Evolutionary conservation across 2,329 filamentous ascomycete genomes (phyloP).

Genomic region (Mycogone perniciosa): DNA sequence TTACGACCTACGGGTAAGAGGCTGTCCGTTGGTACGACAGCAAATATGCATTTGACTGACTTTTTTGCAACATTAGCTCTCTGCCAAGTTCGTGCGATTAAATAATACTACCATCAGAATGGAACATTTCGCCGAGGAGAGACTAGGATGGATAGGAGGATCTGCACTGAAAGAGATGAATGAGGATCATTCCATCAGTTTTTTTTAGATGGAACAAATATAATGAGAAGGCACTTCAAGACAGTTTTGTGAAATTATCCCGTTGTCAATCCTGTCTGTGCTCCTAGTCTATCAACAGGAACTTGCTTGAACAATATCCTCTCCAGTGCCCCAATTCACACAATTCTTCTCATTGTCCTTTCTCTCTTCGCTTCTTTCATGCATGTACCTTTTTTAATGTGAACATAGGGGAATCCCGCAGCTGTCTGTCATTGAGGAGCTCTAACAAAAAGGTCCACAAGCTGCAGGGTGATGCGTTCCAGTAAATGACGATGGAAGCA

Average conservation of each 20-base stretch:
- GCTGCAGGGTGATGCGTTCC: conserved; percentile 2
- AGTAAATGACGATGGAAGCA: conserved; percentile 3
- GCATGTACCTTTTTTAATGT: background rate
- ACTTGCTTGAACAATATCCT: background rate
- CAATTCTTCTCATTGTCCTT: background rate
- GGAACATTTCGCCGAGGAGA: too few species aligned
- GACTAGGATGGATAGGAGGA: background rate
- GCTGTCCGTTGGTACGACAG: conserved; percentile 9
- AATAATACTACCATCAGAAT: too few species aligned
- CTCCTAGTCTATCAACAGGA: background rate
- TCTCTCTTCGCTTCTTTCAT: background rate
- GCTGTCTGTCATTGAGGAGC: background rate
- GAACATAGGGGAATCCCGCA: background rate
- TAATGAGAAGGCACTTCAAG: background rate
- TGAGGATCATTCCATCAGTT: too few species aligned
- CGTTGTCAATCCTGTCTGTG: background rate
- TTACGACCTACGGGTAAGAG: conserved; percentile 8
- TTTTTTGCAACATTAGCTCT: conserved; percentile 3
- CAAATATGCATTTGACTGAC: conserved; percentile 1
- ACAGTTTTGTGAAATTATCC: background rate
- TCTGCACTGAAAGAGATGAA: background rate
- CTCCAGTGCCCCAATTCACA: too few species aligned
- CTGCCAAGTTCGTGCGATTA: background rate
- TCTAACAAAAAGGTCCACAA: background rate
- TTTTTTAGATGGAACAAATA: background rate